Evolutionary conservation across 805 yeast genomes (phyloP), one percentile per base, ranked within the genome.

Genomic region (Candida mattraensis): DNA sequence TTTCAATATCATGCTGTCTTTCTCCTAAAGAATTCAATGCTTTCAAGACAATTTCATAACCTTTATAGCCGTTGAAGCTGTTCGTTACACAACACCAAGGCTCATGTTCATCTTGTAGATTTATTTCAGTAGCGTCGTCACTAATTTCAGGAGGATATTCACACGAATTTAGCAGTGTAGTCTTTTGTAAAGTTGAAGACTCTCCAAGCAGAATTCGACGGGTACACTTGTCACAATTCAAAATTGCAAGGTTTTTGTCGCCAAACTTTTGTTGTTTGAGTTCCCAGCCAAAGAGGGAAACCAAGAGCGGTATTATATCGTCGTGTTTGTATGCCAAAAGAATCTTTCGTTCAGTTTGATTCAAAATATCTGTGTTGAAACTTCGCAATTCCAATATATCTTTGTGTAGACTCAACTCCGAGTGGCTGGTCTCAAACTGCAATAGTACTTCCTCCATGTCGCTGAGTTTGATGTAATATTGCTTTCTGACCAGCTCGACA

Each of bases 251-350:
- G 6, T 49, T 51, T 7, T 51, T 52, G 10, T 47, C 28, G 0
- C 55, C 53, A 20, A 53, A 54, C 10, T 37, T 40, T 21, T 59
- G 63, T 9, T 48, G 45, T 30, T 49, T 55, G 9, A 64, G 39
- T 14, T 50, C 57, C 71, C 72, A 67, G 1, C 72, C 70, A 5
- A 66, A 43, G 10, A 66, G 33, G 2, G 58, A 47, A 4, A 61
- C 24, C 21, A 52, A 40, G 9, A 53, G 13, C 1, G 47, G 24
- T 5, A 35, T 18, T 16, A 14, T 37, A 32, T 28, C 47, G 35
- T 29, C 28, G 8, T 43, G 35, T 6, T 46, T 19, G n/a, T 46
- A 37, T 3, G 29, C 20, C 9, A 38, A 29, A 41, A 55, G 46
- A 3, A 42, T 39, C 8, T 44, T 24, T 7, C 31, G 33, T 18